Evolutionary conservation across 345 rosid genomes (phyloP), one percentile per base, ranked within the genome.

Genomic region (Excoecaria cochinchinensis): DNA sequence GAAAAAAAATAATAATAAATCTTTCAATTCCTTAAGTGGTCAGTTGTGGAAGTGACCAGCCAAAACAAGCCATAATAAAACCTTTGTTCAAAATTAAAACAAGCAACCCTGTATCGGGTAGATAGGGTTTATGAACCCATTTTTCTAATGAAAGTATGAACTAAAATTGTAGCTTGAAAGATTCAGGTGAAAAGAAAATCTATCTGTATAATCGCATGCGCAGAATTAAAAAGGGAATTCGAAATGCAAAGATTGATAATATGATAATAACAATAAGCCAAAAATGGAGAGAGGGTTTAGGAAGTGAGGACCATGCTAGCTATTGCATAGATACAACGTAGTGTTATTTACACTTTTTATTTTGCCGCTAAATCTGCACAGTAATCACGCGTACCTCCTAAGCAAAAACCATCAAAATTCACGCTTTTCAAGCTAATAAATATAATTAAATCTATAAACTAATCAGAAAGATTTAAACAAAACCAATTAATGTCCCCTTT

Each of bases 301-400:
- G 31, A 68, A 74, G 74, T 69, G 42, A 79, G 89, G 89, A 85
- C 86, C 87, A 89, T 77, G 77, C 89, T 86, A 81, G 77, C 89
- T 86, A 81, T 22, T 59, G 78, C 70, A 76, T 73, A 70, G 76
- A 77, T 76, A 31, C 31, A 84, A 83, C 84, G 83, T 77, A 44
- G 80, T 86, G 73, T 77, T 74, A 81, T 60, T 71, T 75, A 56
- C 14, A 56, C 78, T 56, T 61, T 64, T 22, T 59, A n/a, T 58
- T 76, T 75, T 66, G 77, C 76, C 74, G 61, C 79, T 79, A 71
- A 80, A 78, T 62, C 72, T 50, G 76, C 82, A 82, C 83, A 78
- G 78, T 78, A 79, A 79, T 75, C 76, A 59, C 68, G 74, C 84
- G 59, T 79, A 75, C 68, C 80, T 48, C 58, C 44, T 31, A 71